phyloP scores from a whole-genome alignment of 768 basidiomycete genomes.

The Naganishia antarctica region DNA sequence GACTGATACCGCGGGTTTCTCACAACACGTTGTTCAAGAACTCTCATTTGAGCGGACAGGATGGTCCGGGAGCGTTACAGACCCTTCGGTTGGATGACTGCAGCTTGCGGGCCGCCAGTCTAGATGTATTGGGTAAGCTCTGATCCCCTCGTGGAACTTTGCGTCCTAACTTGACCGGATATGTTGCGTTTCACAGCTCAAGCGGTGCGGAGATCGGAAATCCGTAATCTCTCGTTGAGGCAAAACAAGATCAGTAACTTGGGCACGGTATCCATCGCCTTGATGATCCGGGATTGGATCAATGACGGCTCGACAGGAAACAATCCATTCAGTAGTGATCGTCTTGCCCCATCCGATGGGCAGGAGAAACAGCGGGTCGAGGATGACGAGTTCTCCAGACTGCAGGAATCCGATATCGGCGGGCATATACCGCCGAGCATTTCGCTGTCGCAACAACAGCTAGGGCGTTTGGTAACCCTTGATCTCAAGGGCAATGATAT shows the following conservation, averaged over 20 bases:
- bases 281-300: constrained; percentile 96
- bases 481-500: constrained; percentile 92
- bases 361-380: neutral
- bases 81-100: constrained; percentile 88
- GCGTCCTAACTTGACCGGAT: no score
- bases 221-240: constrained; percentile 83
- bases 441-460: constrained; percentile 54
- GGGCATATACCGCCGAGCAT: neutral
- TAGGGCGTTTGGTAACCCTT: constrained; percentile 79
- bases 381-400: neutral
- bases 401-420: neutral
- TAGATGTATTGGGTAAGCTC: constrained; percentile 73
- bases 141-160: neutral
- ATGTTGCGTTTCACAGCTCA: no score
- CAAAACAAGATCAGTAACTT: constrained; percentile 78
- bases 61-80: constrained; percentile 52
- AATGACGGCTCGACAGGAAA: constrained; percentile 56
- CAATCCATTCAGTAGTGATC: neutral
- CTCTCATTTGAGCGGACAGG: neutral
- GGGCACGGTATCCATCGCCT: constrained; percentile 83
- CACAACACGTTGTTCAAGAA: constrained; percentile 10
- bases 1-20: constrained; percentile 31
- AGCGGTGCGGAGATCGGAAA: constrained; percentile 66
- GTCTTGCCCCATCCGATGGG: neutral
- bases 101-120: constrained; percentile 62